phyloP scores from a whole-genome alignment of 2,329 filamentous ascomycete genomes.

The Zalaria obscura region DNA sequence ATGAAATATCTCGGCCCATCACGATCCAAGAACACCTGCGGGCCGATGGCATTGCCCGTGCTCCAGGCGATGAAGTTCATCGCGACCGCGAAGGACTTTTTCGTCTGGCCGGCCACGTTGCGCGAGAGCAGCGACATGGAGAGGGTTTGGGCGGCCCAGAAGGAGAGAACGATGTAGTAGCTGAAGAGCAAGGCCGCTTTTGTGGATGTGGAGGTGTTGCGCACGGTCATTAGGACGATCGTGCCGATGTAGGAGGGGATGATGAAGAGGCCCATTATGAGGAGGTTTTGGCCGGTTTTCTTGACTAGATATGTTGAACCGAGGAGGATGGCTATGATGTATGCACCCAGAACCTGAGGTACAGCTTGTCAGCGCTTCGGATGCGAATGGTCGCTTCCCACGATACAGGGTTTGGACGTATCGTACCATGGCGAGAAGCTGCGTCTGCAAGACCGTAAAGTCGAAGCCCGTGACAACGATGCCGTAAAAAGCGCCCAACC shows the following conservation, averaged over 20 bases:
- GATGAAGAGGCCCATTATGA: slow-evolving; percentile 51
- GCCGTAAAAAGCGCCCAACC: slow-evolving; percentile 58
- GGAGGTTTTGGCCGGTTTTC: slow-evolving; percentile 52
- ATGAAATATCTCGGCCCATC: slow-evolving; percentile 54
- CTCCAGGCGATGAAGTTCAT: slow-evolving; percentile 54
- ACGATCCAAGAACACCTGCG: slow-evolving; percentile 47
- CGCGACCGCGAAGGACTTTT: slow-evolving; percentile 54
- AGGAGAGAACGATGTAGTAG: slow-evolving; percentile 65
- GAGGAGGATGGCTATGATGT: slow-evolving; percentile 58
- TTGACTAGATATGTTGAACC: slow-evolving; percentile 53
- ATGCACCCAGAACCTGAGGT: slow-evolving; percentile 46
- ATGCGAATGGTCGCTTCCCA: too few species aligned
- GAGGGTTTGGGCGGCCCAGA: slow-evolving; percentile 49
- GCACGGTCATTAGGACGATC: slow-evolving; percentile 55
- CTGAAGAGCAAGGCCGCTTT: slow-evolving; percentile 54
- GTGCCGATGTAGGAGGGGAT: slow-evolving; percentile 59
- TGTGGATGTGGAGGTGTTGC: slow-evolving; percentile 41
- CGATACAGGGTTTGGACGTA: too few species aligned
- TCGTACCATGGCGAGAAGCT: slow-evolving; percentile 57
- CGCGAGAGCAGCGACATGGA: slow-evolving; percentile 47
- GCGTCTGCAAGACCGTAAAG: slow-evolving; percentile 52
- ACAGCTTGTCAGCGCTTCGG: too few species aligned
- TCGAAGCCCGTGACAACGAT: slow-evolving; percentile 60
- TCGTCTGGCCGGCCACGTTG: slow-evolving; percentile 60
- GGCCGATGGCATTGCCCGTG: slow-evolving; percentile 51